A percentile compares a stretch with the other conserved stretches of the same genome.
Conservation (phyloP, 2,329 filamentous ascomycete genomes). For the Penicillium sp. region DNA sequence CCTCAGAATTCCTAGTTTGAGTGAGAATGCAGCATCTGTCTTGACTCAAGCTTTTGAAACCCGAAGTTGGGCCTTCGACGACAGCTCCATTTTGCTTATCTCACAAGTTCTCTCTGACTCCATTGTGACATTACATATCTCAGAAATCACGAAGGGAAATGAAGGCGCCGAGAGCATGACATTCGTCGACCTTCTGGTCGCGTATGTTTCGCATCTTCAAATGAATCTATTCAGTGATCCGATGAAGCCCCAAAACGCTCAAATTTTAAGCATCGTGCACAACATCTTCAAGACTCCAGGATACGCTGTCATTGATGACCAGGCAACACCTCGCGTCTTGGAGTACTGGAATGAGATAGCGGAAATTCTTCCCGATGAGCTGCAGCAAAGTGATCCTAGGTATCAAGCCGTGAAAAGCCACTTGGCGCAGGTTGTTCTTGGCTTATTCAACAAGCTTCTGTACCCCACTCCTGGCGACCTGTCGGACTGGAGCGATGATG, state of each 20-base stretch:
- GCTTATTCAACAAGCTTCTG: conserved; percentile 44
- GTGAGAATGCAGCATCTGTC: conserved; percentile 20
- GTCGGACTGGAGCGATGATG: conserved; percentile 43
- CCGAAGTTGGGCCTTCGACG: conserved; percentile 20
- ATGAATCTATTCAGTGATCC: conserved; percentile 31
- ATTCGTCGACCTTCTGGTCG: conserved; percentile 41
- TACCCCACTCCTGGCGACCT: conserved; percentile 35
- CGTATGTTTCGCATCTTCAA: conserved; percentile 34
- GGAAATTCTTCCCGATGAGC: conserved; percentile 36
- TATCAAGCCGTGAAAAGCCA: conserved; percentile 37
- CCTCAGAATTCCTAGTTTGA: conserved; percentile 15
- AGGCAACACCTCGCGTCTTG: conserved; percentile 36
- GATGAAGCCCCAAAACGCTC: conserved; percentile 31
- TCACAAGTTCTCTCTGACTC: conserved; percentile 35
- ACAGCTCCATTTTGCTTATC: conserved; percentile 22
- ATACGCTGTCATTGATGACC: conserved; percentile 41
- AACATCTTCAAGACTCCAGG: conserved; percentile 41
- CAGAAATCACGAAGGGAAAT: conserved; percentile 34
- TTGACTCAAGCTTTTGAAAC: conserved; percentile 22
- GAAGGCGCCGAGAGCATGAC: conserved; percentile 39
- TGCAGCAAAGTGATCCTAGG: conserved; percentile 27
- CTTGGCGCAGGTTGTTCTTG: conserved; percentile 40
- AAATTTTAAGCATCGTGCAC: conserved; percentile 38
- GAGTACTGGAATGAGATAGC: conserved; percentile 45
- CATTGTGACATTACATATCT: conserved; percentile 32